A percentile compares a stretch with the other conserved stretches of the same genome.
These are phyloP conservation scores for Leucosporidium yakuticum DNA, from an alignment of 768 basidiomycete genomes.

Conservation along the genomic window DNA sequence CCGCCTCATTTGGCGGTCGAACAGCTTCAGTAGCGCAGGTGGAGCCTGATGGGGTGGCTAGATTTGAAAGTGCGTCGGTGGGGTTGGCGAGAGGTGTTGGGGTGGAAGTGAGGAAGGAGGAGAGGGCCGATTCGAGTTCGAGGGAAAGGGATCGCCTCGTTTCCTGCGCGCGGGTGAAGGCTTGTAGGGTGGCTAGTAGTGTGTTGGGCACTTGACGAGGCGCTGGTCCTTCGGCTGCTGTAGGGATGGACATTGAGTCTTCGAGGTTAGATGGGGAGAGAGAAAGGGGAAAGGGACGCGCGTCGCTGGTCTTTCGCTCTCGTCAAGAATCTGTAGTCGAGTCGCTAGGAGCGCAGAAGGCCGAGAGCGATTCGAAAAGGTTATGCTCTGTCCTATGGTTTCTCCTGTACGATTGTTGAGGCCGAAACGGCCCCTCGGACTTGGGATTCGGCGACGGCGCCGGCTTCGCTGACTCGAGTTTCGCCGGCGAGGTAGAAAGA, in stretches of 20 bases:
- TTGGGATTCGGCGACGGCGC: no score
- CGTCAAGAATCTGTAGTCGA: no score
- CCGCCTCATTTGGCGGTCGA: conserved; percentile 10
- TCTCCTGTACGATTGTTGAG: no score
- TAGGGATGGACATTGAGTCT: not conserved
- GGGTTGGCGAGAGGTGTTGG: not conserved
- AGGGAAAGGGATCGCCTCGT: conserved; percentile 17
- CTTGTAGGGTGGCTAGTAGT: conserved; percentile 9
- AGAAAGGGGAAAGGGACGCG: not conserved
- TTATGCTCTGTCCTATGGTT: no score
- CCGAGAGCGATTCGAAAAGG: no score
- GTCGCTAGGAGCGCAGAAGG: no score
- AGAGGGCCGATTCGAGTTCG: conserved; percentile 20
- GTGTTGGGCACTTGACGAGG: conserved; percentile 7
- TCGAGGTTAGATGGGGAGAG: not conserved
- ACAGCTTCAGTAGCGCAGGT: conserved; percentile 20
- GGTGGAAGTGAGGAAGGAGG: conserved; percentile 16
- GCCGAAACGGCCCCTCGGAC: no score
- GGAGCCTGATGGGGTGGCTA: not conserved
- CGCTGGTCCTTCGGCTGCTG: not conserved
- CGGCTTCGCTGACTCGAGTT: no score
- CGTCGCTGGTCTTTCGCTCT: no score
- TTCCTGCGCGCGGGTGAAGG: conserved; percentile 6
- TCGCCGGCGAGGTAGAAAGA: no score
- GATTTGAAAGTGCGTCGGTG: not conserved